Evolutionary conservation across 257 asterid genomes (phyloP).

Genomic region (Solanum tacnaense): DNA sequence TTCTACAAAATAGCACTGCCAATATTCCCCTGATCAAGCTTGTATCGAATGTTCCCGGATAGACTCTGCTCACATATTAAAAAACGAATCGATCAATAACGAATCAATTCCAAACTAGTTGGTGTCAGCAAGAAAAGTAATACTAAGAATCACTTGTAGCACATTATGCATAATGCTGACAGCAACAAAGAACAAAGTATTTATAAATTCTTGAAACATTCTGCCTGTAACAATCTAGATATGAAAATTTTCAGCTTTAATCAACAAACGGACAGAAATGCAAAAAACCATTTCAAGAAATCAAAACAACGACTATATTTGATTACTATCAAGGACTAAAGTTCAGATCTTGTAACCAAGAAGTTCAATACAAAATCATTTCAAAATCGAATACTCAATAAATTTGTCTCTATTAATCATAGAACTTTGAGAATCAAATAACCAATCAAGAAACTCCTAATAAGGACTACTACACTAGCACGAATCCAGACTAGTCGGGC

Average conservation of each 20-base stretch:
- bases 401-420: not conserved
- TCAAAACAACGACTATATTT: not conserved
- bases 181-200: not conserved
- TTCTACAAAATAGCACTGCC: conserved; percentile 28
- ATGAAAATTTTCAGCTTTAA: not conserved
- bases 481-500: not conserved
- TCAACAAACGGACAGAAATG: not conserved
- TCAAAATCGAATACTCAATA: not conserved
- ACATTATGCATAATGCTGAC: not conserved
- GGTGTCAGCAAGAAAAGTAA: not conserved
- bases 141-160: not conserved
- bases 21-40: conserved; percentile 19
- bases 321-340: not conserved
- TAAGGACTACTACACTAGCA: not conserved
- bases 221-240: not conserved
- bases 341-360: not conserved
- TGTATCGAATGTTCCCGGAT: conserved; percentile 11
- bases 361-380: not conserved
- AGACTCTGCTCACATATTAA: conserved; percentile 28
- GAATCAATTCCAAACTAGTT: not conserved
- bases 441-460: not conserved
- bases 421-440: not conserved
- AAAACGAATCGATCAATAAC: not conserved
- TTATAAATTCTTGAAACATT: not conserved
- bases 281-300: not conserved